Base-by-base conservation (phyloP, 805 yeast species). In the Ogataea naganishii region DNA sequence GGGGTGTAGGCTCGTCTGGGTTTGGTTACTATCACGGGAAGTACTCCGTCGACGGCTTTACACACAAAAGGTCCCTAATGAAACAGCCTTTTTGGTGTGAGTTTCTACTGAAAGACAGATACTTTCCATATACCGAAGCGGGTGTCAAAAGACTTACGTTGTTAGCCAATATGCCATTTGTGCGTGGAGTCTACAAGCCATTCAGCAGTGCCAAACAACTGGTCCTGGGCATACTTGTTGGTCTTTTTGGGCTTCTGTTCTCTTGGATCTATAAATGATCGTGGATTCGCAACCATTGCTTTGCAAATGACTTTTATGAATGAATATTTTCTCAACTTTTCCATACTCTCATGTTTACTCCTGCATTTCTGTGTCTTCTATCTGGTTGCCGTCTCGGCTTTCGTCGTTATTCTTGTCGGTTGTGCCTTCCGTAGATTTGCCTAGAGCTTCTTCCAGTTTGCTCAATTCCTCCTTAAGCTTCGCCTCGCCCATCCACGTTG, bases 1-100 rank as follows among this genome's bases (percentile, higher is more conserved):
- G 97, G 20, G 97, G 97, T 15, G 59, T 88, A 33, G 96, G 96
- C 10, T 50, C 50, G 11, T 83, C 95, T 0, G 97, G 97, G 1
- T 60, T 62, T 34, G 96, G 96, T 8, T 58, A 67, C 20, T 86
- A 85, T 56, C 96, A 86, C 49, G 95, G 96, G 3, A 57, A 55
- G 37, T 64, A 58, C 49, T 79, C 86, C 7, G 66, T 75, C 38
- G 71, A 75, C 26, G 63, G 80, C n/a, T 88, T 88, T 47, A 69
- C 85, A 2, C 94, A 83, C 51, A 72, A 71, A 47, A 69, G 94
- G 44, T 69, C 86, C 0, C 61, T 76, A 3, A 49, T 82, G 40
- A 68, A 63, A 27, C 83, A 80, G 49, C 76, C 80, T 11, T 65
- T 64, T 35, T 75, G 77, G 77, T 62, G 63, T 28, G 95, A 85